These are phyloP conservation scores for Phycomyces nitens DNA, from an alignment of 192 early-diverging fungal genomes.

Conservation along the genomic window DNA sequence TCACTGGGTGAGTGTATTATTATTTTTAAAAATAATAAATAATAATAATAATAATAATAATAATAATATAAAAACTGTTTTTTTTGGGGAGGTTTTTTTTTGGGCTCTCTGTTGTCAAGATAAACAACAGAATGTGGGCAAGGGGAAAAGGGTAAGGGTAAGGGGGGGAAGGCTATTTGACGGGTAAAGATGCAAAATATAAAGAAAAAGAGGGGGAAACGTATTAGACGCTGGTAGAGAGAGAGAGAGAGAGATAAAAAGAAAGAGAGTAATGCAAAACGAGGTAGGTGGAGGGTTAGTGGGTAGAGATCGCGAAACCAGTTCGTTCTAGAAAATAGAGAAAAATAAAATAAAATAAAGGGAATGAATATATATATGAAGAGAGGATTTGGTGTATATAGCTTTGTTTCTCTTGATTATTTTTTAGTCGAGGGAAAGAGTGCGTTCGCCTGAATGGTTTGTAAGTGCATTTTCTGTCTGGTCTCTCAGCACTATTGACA, in stretches of 20 bases:
- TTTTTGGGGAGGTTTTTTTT: too few relatives aligned
- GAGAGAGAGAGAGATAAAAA: background rate
- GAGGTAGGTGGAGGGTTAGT: background rate
- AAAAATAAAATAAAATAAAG: background rate
- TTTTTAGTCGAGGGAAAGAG: conserved; percentile 14
- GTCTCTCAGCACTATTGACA: conserved; percentile 12
- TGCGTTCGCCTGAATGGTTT: conserved; percentile 6
- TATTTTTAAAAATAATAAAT: too few relatives aligned
- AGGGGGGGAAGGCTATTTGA: too few relatives aligned
- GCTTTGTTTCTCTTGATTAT: background rate
- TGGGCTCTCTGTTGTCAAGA: too few relatives aligned
- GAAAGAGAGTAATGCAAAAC: background rate
- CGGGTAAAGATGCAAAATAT: too few relatives aligned
- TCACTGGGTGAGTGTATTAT: too few relatives aligned
- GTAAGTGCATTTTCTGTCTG: background rate
- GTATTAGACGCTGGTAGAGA: background rate
- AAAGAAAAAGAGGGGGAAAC: too few relatives aligned
- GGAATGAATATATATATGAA: background rate
- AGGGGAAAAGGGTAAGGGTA: too few relatives aligned
- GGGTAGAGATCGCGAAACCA: background rate
- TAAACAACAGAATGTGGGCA: too few relatives aligned
- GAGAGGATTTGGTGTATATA: background rate
- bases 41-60: too few relatives aligned
- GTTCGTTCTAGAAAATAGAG: background rate
- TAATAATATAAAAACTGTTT: too few relatives aligned